Conservation (phyloP, 2,329 filamentous ascomycete genomes). For the Trichoderma koningiopsis region DNA sequence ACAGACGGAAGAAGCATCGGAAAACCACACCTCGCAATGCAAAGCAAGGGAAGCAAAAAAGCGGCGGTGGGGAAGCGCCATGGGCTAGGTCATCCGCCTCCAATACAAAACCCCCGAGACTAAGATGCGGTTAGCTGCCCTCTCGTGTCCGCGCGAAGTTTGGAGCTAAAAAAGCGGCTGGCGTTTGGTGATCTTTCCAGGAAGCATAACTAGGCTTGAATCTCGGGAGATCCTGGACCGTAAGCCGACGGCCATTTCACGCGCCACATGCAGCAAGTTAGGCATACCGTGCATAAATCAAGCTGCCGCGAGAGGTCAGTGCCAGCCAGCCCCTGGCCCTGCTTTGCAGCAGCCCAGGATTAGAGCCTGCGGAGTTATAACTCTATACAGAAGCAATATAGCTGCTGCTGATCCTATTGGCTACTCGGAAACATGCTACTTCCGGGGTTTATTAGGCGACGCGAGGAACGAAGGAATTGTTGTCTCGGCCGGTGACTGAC, state of each 20-base stretch:
- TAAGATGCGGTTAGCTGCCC: constrained; percentile 5
- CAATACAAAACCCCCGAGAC: background rate
- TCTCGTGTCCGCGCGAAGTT: constrained; percentile 15
- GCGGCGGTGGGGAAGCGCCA: constrained; percentile 9
- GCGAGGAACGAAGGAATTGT: background rate
- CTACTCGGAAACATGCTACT: constrained; percentile 10
- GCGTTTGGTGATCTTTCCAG: constrained; percentile 6
- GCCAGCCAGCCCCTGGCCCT: background rate
- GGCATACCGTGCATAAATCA: constrained; percentile 9
- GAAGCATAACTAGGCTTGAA: background rate
- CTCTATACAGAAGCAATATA: constrained; percentile 22
- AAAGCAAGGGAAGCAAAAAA: background rate
- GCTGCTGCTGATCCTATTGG: constrained; percentile 1
- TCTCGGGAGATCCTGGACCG: constrained; percentile 4
- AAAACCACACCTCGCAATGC: background rate
- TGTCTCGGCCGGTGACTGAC: background rate
- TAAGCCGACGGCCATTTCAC: constrained; percentile 16
- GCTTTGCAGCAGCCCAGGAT: constrained; percentile 2
- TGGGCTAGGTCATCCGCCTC: constrained; percentile 14
- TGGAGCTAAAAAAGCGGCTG: constrained; percentile 9
- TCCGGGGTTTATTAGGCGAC: constrained; percentile 9
- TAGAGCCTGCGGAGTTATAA: constrained; percentile 20
- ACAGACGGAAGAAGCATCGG: constrained; percentile 4
- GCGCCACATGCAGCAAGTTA: background rate
- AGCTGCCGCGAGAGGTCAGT: background rate